These are phyloP conservation scores for Yamadazyma endophytica DNA, from an alignment of 805 yeast genomes.

Conservation along the genomic window DNA sequence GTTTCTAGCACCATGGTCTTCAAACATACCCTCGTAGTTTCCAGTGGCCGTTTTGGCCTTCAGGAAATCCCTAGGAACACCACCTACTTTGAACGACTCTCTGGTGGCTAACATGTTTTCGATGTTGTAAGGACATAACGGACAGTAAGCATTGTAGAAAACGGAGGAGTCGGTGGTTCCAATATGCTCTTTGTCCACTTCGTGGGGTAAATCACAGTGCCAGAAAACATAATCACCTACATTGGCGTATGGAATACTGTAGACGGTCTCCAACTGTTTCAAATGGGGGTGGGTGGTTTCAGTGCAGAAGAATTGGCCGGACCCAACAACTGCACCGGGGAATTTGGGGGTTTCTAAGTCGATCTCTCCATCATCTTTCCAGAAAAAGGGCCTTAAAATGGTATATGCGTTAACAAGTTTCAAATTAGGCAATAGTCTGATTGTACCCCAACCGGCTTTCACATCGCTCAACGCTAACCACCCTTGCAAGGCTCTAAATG, in stretches of 20 bases:
- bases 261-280: constrained; percentile 23
- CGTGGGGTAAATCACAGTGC: constrained; percentile 41
- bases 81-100: constrained; percentile 5
- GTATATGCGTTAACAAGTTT: constrained; percentile 35
- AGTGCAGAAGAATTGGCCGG: constrained; percentile 27
- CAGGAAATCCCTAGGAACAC: constrained; percentile 12
- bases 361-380: constrained; percentile 20
- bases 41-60: constrained; percentile 2
- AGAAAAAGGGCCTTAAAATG: constrained; percentile 37
- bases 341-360: constrained; percentile 27
- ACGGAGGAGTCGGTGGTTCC: constrained; percentile 36
- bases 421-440: constrained; percentile 32
- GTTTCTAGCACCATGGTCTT: constrained; percentile 18
- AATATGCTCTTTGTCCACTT: constrained; percentile 32
- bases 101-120: constrained; percentile 9
- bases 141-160: constrained; percentile 32
- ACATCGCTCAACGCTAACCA: constrained; percentile 38
- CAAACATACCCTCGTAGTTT: constrained; percentile 9
- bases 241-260: constrained; percentile 32
- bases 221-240: constrained; percentile 43
- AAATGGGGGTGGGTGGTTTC: constrained; percentile 31
- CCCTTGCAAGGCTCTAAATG: constrained; percentile 42
- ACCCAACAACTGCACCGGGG: constrained; percentile 37
- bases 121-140: constrained; percentile 20
- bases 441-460: constrained; percentile 36